Percentiles rank a stretch among this genome's conserved stretches.
Conservation (phyloP, 2,329 filamentous ascomycete species). For the Penicillium sp. region DNA sequence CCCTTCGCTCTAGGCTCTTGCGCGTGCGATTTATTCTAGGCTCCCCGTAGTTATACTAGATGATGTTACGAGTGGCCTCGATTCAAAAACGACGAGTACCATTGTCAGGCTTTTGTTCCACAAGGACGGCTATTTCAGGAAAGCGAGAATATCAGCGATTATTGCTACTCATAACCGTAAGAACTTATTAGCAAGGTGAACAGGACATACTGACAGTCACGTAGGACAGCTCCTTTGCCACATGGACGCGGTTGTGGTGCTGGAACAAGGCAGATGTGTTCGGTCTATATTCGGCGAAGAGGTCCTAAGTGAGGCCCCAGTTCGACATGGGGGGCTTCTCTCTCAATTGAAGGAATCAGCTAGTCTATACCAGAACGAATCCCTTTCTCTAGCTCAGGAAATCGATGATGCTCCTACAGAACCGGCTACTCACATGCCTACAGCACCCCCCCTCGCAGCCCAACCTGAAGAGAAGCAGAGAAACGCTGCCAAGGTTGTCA, state of each 20-base stretch:
- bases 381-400: background rate
- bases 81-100: constrained; percentile 1
- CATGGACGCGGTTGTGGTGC: background rate
- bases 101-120: constrained; percentile 9
- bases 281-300: background rate
- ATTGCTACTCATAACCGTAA: constrained; percentile 10
- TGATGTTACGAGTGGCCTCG: constrained; percentile 13
- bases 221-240: background rate
- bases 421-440: background rate
- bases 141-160: constrained; percentile 5
- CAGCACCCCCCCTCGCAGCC: background rate
- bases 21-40: constrained; percentile 48
- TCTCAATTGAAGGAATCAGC: background rate
- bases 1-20: constrained; percentile 18
- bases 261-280: background rate
- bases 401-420: background rate
- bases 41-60: constrained; percentile 10
- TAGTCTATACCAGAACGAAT: background rate
- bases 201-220: background rate
- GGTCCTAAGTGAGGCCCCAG: too few species aligned
- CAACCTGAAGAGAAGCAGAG: background rate
- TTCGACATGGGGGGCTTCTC: background rate
- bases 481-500: background rate
- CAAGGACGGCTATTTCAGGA: constrained; percentile 10
- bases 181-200: background rate